Evolutionary conservation across 768 basidiomycete species (phyloP).

Genomic region (Trametes punicea): DNA sequence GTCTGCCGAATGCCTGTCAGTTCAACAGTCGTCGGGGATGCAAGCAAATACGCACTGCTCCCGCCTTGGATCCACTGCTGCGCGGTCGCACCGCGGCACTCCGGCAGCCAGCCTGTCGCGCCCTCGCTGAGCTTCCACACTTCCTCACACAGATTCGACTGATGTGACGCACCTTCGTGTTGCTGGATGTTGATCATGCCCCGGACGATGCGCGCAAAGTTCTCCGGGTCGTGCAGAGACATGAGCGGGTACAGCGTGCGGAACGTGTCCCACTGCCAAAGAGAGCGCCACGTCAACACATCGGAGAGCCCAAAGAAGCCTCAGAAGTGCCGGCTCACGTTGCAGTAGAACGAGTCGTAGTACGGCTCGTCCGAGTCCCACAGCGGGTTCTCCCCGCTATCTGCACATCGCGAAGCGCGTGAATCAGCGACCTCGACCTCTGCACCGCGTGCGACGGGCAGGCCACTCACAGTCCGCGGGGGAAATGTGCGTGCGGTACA

Average conservation of each 20-base stretch:
- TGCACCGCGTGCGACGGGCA: too few relatives aligned
- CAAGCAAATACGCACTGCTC: conserved; percentile 44
- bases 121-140: neutral
- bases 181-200: conserved; percentile 67
- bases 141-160: neutral
- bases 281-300: too few relatives aligned
- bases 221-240: conserved; percentile 60
- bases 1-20: conserved; percentile 35
- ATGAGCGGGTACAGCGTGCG: conserved; percentile 59
- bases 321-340: conserved; percentile 36
- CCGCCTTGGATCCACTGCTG: conserved; percentile 57
- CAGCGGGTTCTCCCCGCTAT: conserved; percentile 60
- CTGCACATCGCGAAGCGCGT: too few relatives aligned
- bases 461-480: conserved; percentile 56
- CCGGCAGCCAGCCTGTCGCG: conserved; percentile 57
- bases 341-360: conserved; percentile 65
- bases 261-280: conserved; percentile 59
- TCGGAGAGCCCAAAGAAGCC: neutral
- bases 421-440: too few relatives aligned
- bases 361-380: conserved; percentile 64
- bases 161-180: conserved; percentile 46
- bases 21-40: neutral
- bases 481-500: conserved; percentile 60
- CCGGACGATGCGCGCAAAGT: conserved; percentile 56
- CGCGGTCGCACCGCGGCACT: conserved; percentile 56